Base-by-base conservation (phyloP, 1,284 basidiomycete genomes). In the Tylopilus sp. region DNA sequence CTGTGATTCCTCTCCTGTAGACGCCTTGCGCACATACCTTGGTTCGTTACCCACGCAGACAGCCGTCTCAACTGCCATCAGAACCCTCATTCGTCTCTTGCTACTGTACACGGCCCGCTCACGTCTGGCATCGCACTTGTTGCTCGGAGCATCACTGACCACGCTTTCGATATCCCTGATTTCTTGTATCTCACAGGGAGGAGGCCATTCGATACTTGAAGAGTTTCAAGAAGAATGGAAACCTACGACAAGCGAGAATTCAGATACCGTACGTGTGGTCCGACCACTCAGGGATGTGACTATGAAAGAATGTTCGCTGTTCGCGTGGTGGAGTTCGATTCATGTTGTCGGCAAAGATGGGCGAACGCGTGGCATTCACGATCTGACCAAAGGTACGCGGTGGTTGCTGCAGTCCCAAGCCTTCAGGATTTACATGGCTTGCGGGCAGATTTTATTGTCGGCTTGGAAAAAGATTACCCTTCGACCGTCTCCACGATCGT, bases 401-500 rank as follows among this genome's bases (percentile, higher is more conserved):
- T 35, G 15, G n/a, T 25, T 36, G 16, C 37, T 42, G 15, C 19
- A 35, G 36, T 9, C 42, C 29, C 13, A n/a, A 26, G 23, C 16
- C 8, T 41, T 33, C 21, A 40, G 49, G 29, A 62, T 35, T 13
- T 37, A 23, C 37, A 12, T 37, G 21, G 7, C 5, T 25, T 39
- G 35, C 12, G n/a, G 6, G 9, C 46, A 92, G 91, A 86, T 61
- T 95, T 95, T 63, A 89, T 95, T 52, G 72, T 86, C 15, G 83
- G 85, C 0, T 66, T 95, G 19, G 89, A 91, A 65, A 81, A 78
- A 39, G 82, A 92, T 59, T 94, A 90, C 65, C 92, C 92, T 0
- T 89, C 91, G 0, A 95, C 92, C 0, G 92, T 95, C 4, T 92
- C 89, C 7, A 86, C 92, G 0, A 91, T 95, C 47, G 84, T 83